Evolutionary conservation across 768 basidiomycete genomes (phyloP), one percentile per base, ranked within the genome.

Genomic region (Filobasidium wieringae): DNA sequence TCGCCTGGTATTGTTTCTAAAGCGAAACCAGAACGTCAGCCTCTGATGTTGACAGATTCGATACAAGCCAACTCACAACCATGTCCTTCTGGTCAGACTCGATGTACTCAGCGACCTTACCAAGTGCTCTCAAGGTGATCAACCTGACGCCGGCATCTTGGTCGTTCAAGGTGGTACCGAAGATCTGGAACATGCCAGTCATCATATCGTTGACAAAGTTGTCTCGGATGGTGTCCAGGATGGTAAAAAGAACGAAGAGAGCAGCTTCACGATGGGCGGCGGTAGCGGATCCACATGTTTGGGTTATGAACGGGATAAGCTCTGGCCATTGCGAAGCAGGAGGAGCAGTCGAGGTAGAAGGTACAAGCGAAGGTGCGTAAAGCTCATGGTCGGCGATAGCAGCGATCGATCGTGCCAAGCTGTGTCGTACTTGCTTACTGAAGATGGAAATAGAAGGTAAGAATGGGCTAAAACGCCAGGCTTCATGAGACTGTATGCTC

Each of bases 371-470:
- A 27, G 65, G 62, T 36, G 64, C 56, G 31, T 66, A 81, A 59
- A 96, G 79, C 72, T 99, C 95, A 69, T 90, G 81, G 55, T 82
- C 80, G 19, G 92, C 93, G 74, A 97, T 86, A 58, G 89, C 85
- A 40, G 93, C 88, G 62, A 97, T 82, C 57, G 93, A 86, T 47
- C 95, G 88, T 24, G 93, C 87, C 47, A 86, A 82, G 9, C 92
- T 87, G 73, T 96, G 88, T 57, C 91, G 87, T 53, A 95, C 91
- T 61, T 91, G 83, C 57, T 85, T 82, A 64, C 91, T 96, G 70
- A 2, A 55, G 55, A 62, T 14, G 36, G 24, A 1, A 29, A 22
- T 2, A 17, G 8, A n/a, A 12, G 33, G 15, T 22, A 37, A 12
- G 19, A 27, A 30, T 41, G 30, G 15, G 36, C 30, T n/a, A n/a